Conservation (phyloP, 805 yeast genomes). For the Lipomyces spencermartinsiae region DNA sequence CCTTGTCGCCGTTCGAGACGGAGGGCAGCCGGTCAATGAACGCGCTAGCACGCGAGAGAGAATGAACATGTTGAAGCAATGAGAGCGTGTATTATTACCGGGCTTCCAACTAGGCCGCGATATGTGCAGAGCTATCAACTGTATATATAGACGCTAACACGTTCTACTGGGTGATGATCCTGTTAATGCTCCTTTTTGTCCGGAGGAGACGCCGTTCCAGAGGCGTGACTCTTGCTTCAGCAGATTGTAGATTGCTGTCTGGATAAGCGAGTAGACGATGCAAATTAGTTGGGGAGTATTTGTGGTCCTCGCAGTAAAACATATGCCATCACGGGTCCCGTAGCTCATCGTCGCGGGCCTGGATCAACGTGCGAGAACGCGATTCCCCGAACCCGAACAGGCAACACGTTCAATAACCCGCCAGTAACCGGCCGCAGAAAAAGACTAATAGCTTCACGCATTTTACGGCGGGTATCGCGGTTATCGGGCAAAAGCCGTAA, state of each 20-base stretch:
- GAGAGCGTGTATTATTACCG: background rate
- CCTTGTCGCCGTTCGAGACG: background rate
- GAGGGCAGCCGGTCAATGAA: background rate
- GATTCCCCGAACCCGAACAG: constrained; percentile 3
- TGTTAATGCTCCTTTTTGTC: too few relatives aligned
- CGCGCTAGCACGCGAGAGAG: background rate
- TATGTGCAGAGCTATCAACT: background rate
- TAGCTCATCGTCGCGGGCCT: background rate
- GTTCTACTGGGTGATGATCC: background rate
- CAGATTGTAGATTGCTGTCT: background rate
- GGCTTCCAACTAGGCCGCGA: background rate
- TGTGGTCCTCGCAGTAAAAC: background rate
- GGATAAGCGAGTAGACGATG: background rate
- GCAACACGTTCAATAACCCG: background rate
- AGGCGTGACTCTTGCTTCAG: background rate
- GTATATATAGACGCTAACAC: background rate
- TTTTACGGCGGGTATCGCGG: background rate
- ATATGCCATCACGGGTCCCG: background rate
- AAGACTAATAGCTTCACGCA: background rate
- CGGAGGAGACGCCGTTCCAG: background rate
- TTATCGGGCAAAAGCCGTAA: background rate
- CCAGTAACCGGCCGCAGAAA: background rate
- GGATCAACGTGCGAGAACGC: background rate
- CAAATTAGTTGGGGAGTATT: background rate
- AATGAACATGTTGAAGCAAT: background rate